These are phyloP conservation scores for Talaromyces borbonicus DNA, from an alignment of 495 filamentous ascomycete genomes.

Conservation along the genomic window DNA sequence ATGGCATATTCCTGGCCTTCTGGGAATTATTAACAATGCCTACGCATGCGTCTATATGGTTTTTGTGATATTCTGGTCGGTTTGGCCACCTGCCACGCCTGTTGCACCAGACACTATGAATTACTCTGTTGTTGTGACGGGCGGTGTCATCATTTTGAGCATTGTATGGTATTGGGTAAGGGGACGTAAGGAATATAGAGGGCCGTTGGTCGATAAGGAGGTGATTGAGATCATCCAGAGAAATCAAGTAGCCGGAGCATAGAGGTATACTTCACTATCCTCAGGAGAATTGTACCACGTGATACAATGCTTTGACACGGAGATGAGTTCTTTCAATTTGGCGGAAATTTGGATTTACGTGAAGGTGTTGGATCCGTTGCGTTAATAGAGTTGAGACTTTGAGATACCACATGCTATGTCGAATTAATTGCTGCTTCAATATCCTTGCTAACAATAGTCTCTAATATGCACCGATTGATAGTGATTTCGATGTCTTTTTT, in stretches of 20 bases:
- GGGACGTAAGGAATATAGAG: slow-evolving; percentile 18
- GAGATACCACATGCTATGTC: too few species aligned
- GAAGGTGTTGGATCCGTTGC: too few species aligned
- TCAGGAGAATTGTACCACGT: too few species aligned
- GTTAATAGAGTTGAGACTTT: too few species aligned
- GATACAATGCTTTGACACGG: too few species aligned
- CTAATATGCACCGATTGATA: too few species aligned
- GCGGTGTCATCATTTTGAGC: slow-evolving; percentile 24
- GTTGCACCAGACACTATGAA: slow-evolving; percentile 40
- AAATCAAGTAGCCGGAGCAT: background rate
- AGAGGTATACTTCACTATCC: background rate
- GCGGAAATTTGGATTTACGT: too few species aligned
- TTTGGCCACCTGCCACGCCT: slow-evolving; percentile 28
- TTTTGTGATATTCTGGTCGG: slow-evolving; percentile 34
- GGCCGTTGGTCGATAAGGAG: slow-evolving; percentile 16
- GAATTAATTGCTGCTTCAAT: too few species aligned
- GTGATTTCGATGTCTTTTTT: too few species aligned
- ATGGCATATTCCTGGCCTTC: slow-evolving; percentile 5
- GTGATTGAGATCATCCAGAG: slow-evolving; percentile 6
- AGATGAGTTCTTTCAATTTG: too few species aligned
- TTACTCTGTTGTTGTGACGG: slow-evolving; percentile 37
- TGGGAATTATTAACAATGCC: slow-evolving; percentile 8
- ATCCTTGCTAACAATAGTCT: too few species aligned
- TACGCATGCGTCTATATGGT: slow-evolving; percentile 15
- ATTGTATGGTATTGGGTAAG: slow-evolving; percentile 23